These are phyloP conservation scores for Tylopilus sp. DNA, from an alignment of 768 basidiomycete genomes.

Conservation along the genomic window DNA sequence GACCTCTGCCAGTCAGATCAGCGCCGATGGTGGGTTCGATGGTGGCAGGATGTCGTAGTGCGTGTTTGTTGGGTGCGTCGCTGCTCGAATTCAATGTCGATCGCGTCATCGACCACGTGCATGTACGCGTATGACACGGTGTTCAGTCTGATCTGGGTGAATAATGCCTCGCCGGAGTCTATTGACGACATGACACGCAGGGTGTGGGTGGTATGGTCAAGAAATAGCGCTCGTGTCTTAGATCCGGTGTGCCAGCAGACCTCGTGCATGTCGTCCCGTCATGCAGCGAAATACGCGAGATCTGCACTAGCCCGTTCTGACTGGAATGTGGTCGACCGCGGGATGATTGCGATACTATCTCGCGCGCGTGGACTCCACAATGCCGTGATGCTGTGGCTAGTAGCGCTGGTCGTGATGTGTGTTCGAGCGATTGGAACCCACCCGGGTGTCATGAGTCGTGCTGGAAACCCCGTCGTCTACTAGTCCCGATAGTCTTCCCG, in stretches of 20 bases:
- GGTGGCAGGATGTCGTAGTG: slow-evolving; percentile 32
- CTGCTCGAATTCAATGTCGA: slow-evolving; percentile 1
- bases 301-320: neutral
- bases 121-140: slow-evolving; percentile 5
- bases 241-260: slow-evolving; percentile 7
- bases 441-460: no score
- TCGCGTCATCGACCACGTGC: slow-evolving; percentile 5
- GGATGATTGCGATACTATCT: neutral
- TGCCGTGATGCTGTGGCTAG: neutral
- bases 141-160: no score
- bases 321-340: neutral
- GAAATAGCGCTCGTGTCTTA: slow-evolving; percentile 9
- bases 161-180: neutral
- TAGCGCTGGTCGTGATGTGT: no score
- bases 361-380: neutral
- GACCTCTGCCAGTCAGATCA: slow-evolving; percentile 58
- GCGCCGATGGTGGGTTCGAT: slow-evolving; percentile 4
- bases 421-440: no score
- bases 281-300: slow-evolving; percentile 1
- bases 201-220: neutral
- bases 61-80: slow-evolving; percentile 4
- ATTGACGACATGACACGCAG: slow-evolving; percentile 1
- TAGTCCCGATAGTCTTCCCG: no score
- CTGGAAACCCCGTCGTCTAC: no score
- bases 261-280: slow-evolving; percentile 6